Evolutionary conservation across 495 filamentous ascomycete genomes (phyloP), one percentile per base, ranked within the genome.

Genomic region (Penicillium ucsense): DNA sequence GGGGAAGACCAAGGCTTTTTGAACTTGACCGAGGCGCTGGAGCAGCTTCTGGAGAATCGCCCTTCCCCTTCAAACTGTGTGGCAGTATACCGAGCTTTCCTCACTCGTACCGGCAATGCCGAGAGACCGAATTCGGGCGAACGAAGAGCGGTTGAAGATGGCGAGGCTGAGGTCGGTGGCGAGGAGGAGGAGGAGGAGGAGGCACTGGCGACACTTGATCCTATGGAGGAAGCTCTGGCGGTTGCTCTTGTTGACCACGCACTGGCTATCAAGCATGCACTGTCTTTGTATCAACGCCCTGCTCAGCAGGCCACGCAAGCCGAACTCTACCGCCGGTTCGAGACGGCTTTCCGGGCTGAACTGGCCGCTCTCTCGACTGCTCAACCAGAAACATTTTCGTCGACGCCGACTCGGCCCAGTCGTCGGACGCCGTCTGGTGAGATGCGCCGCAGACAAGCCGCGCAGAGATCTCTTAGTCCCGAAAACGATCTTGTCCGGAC

Each of bases 241-340:
- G 83, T 87, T 49, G 88, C 88, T 12, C 74, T 98, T 36, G 75
- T 94, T 42, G 92, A 98, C 59, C 90, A 98, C 58, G 88, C 88
- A 4, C 75, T 89, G 37, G 79, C 84, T 52, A 81, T 97, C 59
- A 90, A 90, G 68, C 81, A 88, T 47, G 89, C 87, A 53, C 61
- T 98, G 43, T 73, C 77, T 6, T 75, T 84, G 46, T 88, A 85
- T 59, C 67, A 69, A 35, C 69, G 76, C 32, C 79, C 70, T 57
- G 77, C 72, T 27, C 77, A 77, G 39, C 66, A 74, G 76, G 80
- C 77, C 51, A 82, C 78, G 2, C 75, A 77, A 49, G 63, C 69
- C 28, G 73, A 81, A 47, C 72, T 76, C 56, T 74, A 58, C 56
- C 73, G 60, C 8, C 68, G 67, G 32, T 73, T 72, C 33, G 71